Percentiles rank a stretch among this genome's conserved stretches.
phyloP scores from a whole-genome alignment of 2,329 filamentous ascomycete species.

The Cadophora luteo-olivacea region DNA sequence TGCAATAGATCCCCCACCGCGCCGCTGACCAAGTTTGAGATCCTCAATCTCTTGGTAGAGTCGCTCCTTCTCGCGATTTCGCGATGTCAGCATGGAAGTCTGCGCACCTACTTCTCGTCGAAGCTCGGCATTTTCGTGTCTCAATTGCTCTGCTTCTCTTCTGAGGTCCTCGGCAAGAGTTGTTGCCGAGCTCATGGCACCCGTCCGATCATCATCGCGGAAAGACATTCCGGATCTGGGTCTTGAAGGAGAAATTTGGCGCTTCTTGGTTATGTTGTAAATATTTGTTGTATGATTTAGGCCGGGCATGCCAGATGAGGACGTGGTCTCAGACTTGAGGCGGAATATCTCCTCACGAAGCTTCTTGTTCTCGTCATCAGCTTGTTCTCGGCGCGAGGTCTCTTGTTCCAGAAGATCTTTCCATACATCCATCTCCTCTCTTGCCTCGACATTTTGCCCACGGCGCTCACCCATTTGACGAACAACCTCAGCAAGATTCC shows the following conservation, averaged over 20 bases:
- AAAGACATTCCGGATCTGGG: constrained; percentile 56
- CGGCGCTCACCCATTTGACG: constrained; percentile 64
- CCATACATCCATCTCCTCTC: constrained; percentile 83
- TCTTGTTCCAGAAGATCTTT: constrained; percentile 95
- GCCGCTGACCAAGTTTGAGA: constrained; percentile 84
- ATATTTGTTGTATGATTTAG: constrained; percentile 69
- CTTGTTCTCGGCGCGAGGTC: constrained; percentile 84
- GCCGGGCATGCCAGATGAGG: constrained; percentile 42
- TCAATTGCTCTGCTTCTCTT: constrained; percentile 74
- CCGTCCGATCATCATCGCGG: constrained; percentile 54
- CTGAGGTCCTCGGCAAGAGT: constrained; percentile 80
- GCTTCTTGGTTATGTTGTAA: constrained; percentile 67
- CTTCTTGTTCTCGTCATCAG: constrained; percentile 85
- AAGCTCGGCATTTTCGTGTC: constrained; percentile 91
- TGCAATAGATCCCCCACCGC: constrained; percentile 69
- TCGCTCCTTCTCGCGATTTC: constrained; percentile 92
- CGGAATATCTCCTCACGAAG: constrained; percentile 85
- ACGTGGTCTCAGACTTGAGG: constrained; percentile 64
- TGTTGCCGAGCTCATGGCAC: constrained; percentile 63
- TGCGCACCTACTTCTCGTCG: constrained; percentile 93
- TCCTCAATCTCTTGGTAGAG: constrained; percentile 98
- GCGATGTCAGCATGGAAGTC: constrained; percentile 95
- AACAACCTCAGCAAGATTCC: constrained; percentile 83
- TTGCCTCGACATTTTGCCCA: constrained; percentile 53
- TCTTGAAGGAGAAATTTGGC: constrained; percentile 52